phyloP scores from a whole-genome alignment of 805 yeast genomes.

The Maudiozyma bulderi region DNA sequence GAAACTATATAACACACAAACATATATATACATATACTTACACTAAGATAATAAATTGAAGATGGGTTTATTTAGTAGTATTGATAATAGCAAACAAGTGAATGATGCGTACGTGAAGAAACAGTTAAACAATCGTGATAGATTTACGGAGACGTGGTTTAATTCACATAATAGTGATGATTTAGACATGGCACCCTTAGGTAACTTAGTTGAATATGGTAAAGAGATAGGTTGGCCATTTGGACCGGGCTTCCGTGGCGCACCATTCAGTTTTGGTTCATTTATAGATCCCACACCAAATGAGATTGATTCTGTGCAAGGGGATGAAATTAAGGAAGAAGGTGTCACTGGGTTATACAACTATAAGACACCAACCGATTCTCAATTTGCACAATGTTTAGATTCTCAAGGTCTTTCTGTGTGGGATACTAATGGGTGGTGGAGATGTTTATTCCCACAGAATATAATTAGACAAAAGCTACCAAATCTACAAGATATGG shows the following conservation, averaged over 20 bases:
- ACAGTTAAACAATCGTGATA: neutral
- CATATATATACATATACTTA: neutral
- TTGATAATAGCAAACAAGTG: neutral
- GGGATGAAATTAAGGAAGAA: constrained; percentile 6
- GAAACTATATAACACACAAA: neutral
- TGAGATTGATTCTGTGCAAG: neutral
- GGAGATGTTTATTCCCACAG: constrained; percentile 84
- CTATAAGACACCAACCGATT: constrained; percentile 45
- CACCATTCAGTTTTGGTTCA: neutral
- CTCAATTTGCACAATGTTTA: constrained; percentile 54
- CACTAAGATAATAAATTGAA: neutral
- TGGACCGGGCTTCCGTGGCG: neutral
- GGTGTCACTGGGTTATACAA: constrained; percentile 38
- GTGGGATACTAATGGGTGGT: constrained; percentile 79
- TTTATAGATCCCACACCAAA: no score
- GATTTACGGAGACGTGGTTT: neutral
- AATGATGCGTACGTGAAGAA: constrained; percentile 1
- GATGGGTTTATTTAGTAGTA: constrained; percentile 2
- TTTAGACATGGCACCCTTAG: neutral
- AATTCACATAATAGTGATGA: neutral
- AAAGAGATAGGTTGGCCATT: neutral
- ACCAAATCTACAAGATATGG: constrained; percentile 14
- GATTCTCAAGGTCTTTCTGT: constrained; percentile 57
- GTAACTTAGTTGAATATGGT: neutral
- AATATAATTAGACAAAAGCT: constrained; percentile 28